Evolutionary conservation across 495 filamentous ascomycete species (phyloP).

Genomic region (Rhizodiscina lignyota): DNA sequence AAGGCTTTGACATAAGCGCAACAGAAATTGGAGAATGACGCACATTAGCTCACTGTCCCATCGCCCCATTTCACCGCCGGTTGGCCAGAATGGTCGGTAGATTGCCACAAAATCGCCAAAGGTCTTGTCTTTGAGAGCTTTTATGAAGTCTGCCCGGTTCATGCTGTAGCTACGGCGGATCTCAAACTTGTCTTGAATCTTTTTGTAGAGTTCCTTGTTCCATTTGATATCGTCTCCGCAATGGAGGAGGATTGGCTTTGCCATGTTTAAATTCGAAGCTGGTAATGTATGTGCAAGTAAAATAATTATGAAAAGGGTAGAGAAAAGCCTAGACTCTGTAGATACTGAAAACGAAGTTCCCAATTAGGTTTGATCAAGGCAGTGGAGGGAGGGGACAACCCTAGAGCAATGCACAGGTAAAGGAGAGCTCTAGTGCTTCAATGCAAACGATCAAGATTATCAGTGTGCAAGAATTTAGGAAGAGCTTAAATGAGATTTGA

Average conservation of each 20-base stretch:
- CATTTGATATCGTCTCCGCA: conserved; percentile 20
- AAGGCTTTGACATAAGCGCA: no score
- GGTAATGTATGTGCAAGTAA: no score
- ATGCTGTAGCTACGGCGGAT: conserved; percentile 24
- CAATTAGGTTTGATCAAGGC: no score
- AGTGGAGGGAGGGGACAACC: no score
- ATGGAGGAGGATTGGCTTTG: conserved; percentile 17
- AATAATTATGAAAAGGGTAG: no score
- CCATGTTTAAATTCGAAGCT: conserved; percentile 5
- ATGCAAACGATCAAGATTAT: no score
- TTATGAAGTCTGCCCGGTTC: conserved; percentile 41
- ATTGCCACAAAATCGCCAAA: conserved; percentile 62
- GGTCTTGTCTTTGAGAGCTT: conserved; percentile 40
- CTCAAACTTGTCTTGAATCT: conserved; percentile 12
- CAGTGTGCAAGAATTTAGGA: no score
- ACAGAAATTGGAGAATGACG: background rate
- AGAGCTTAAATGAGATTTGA: no score
- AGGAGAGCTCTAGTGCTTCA: no score
- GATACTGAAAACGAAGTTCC: no score
- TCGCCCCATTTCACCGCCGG: conserved; percentile 58
- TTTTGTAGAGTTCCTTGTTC: conserved; percentile 17
- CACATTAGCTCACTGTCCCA: conserved; percentile 59
- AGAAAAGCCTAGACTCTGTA: no score
- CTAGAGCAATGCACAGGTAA: no score
- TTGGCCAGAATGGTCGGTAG: conserved; percentile 66